Percentiles rank a stretch among this genome's conserved stretches.
Evolutionary conservation across 2,329 filamentous ascomycete species (phyloP).

Genomic region (Claviceps pazoutovae): DNA sequence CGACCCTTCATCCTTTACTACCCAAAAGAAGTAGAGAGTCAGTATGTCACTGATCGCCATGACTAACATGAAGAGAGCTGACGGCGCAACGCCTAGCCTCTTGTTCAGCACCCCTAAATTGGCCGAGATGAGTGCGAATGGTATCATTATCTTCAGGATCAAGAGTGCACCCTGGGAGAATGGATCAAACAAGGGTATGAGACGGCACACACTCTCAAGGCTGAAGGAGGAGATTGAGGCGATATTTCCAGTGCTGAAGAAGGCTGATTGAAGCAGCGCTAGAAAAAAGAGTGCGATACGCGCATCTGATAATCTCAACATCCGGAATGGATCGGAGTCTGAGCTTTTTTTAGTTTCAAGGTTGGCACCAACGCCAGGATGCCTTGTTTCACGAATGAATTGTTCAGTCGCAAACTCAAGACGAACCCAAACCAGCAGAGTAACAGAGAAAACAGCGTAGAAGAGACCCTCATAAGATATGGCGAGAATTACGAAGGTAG

Average conservation of each 20-base stretch:
- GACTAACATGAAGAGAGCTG: constrained; percentile 84
- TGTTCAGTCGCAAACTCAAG: constrained; percentile 40
- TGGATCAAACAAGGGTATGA: constrained; percentile 86
- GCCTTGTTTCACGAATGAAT: background rate
- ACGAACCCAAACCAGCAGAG: constrained; percentile 78
- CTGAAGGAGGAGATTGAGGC: constrained; percentile 90
- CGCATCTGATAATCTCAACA: constrained; percentile 67
- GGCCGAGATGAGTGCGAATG: constrained; percentile 82
- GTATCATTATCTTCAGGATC: constrained; percentile 79
- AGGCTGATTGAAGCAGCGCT: constrained; percentile 83
- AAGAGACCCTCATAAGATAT: constrained; percentile 97
- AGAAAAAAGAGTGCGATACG: constrained; percentile 91
- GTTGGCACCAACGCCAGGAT: background rate
- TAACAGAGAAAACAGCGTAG: constrained; percentile 77
- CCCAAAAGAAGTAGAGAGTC: constrained; percentile 94
- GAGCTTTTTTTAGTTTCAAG: background rate
- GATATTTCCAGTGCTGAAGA: constrained; percentile 94
- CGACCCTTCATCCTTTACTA: constrained; percentile 88
- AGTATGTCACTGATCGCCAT: constrained; percentile 85
- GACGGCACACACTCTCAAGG: constrained; percentile 73
- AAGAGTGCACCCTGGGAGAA: constrained; percentile 82
- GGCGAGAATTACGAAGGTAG: constrained; percentile 86
- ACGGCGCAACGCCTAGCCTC: constrained; percentile 68
- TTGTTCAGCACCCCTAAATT: constrained; percentile 90
- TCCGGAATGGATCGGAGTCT: constrained; percentile 31